Evolutionary conservation across 78 protist species (phyloP).

Genomic region (Chrysochromulina tobinii): DNA sequence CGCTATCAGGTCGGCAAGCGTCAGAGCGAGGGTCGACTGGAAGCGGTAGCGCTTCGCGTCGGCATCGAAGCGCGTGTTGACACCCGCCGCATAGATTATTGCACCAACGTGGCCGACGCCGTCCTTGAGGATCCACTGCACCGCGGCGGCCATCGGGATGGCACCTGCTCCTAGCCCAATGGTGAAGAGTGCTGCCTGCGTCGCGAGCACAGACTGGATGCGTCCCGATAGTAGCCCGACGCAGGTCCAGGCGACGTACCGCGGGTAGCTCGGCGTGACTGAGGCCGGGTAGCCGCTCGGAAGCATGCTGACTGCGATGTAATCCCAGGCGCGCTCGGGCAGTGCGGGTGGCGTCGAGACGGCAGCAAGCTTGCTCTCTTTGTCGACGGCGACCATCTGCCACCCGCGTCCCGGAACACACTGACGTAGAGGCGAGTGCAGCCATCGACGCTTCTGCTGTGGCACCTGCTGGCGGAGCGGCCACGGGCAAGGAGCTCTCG

Average conservation of each 20-base stretch:
- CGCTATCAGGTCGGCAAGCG: conserved; percentile 37
- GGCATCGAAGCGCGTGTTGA: conserved; percentile 45
- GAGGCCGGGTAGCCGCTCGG: conserved; percentile 10
- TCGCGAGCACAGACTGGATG: conserved; percentile 44
- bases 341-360: too few species aligned
- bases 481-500: too few species aligned
- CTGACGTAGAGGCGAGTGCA: too few species aligned
- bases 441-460: too few species aligned
- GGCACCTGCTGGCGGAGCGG: too few species aligned
- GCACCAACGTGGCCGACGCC: conserved; percentile 70
- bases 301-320: background rate
- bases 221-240: conserved; percentile 8
- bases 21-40: background rate
- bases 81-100: conserved; percentile 40
- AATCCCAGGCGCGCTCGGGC: too few species aligned
- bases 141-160: conserved; percentile 61
- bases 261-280: background rate
- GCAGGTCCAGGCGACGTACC: conserved; percentile 20
- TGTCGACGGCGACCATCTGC: too few species aligned
- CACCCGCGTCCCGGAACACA: too few species aligned
- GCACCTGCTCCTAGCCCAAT: conserved; percentile 65
- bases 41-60: conserved; percentile 56
- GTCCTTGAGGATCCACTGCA: conserved; percentile 66
- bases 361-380: too few species aligned
- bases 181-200: conserved; percentile 49